phyloP scores from a whole-genome alignment of 2,329 filamentous ascomycete genomes.

The Alternaria sp. region DNA sequence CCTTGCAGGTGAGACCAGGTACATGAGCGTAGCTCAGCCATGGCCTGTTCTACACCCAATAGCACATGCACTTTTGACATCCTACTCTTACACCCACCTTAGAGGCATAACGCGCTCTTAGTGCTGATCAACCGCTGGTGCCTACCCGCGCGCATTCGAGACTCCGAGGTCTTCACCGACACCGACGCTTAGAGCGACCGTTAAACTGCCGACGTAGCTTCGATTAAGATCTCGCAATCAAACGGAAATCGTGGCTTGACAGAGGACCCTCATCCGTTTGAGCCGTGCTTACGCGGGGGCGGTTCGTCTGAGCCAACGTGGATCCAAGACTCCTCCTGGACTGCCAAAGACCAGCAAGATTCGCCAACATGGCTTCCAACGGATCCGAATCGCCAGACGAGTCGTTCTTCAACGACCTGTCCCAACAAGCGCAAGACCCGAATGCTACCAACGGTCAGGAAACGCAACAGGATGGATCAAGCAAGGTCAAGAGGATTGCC shows the following conservation, averaged over 20 bases:
- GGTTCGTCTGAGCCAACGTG: constrained; percentile 5
- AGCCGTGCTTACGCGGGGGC: constrained; percentile 28
- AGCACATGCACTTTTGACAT: neutral
- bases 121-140: constrained; percentile 13
- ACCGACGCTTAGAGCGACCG: neutral
- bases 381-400: constrained; percentile 51
- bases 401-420: constrained; percentile 63
- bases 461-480: constrained; percentile 51
- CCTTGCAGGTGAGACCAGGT: constrained; percentile 21
- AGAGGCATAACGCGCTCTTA: constrained; percentile 4
- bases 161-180: neutral
- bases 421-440: constrained; percentile 50
- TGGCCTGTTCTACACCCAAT: constrained; percentile 12
- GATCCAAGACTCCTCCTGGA: constrained; percentile 12
- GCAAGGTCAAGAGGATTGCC: constrained; percentile 79
- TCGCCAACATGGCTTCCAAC: constrained; percentile 35
- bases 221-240: neutral
- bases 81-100: neutral
- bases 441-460: constrained; percentile 51
- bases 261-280: neutral
- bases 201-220: neutral
- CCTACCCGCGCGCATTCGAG: constrained; percentile 9
- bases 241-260: neutral
- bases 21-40: constrained; percentile 18
- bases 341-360: neutral